These are phyloP conservation scores for Brassica incana DNA, from an alignment of 345 rosid species.

Conservation along the genomic window DNA sequence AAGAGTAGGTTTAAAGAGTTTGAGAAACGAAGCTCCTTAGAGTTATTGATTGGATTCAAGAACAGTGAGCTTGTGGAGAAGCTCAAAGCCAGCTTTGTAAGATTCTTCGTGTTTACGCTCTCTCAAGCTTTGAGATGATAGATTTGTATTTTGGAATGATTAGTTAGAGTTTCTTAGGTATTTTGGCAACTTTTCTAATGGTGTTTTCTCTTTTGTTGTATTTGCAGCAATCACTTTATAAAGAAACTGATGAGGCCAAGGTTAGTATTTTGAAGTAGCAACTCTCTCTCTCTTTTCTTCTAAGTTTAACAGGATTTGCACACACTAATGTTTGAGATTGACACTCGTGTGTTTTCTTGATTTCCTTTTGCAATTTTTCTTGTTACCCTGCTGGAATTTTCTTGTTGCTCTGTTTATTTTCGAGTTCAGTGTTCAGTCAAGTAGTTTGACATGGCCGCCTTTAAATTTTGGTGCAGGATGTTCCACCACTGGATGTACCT, in stretches of 20 bases:
- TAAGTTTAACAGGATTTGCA: not conserved
- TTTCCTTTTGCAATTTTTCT: not conserved
- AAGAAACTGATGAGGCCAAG: constrained; percentile 83
- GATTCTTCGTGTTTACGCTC: too few relatives aligned
- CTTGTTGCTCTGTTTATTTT: not conserved
- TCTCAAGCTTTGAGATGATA: not conserved
- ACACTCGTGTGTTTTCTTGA: not conserved
- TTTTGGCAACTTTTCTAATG: constrained; percentile 13
- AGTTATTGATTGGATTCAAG: constrained; percentile 69
- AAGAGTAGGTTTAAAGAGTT: constrained; percentile 72
- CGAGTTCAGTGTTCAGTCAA: not conserved
- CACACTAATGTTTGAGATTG: not conserved
- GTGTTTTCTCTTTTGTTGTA: constrained; percentile 17
- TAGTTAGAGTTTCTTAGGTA: not conserved
- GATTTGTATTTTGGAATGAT: not conserved
- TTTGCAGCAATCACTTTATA: constrained; percentile 77
- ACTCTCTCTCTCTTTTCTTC: not conserved
- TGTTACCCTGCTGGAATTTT: not conserved
- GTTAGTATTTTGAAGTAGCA: constrained; percentile 44
- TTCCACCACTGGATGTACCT: constrained; percentile 79
- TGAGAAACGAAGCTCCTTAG: constrained; percentile 72
- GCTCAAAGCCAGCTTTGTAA: constrained; percentile 85
- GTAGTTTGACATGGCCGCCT: constrained; percentile 7
- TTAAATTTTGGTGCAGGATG: constrained; percentile 50
- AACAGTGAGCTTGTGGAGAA: constrained; percentile 78